Evolutionary conservation across 2,329 filamentous ascomycete genomes (phyloP).

Genomic region (Coniochaeta pulveracea): DNA sequence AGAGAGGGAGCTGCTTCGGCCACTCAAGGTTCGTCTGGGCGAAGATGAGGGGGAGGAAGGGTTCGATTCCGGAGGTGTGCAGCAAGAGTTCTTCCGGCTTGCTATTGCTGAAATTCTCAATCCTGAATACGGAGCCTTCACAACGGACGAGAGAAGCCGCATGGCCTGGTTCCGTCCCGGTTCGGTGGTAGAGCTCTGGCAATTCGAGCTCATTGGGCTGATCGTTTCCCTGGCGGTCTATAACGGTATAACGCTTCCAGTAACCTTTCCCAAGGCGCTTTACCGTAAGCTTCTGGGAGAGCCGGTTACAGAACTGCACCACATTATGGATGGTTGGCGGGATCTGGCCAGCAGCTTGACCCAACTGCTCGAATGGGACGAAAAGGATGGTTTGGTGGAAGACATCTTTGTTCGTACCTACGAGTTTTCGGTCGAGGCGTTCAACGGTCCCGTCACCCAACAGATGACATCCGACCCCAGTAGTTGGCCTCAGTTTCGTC

Average conservation of each 20-base stretch:
- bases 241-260: constrained; percentile 82
- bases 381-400: constrained; percentile 61
- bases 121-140: constrained; percentile 70
- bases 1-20: constrained; percentile 68
- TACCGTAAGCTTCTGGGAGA: constrained; percentile 70
- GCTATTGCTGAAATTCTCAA: constrained; percentile 70
- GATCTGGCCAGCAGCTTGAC: constrained; percentile 65
- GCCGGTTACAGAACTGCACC: constrained; percentile 57
- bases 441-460: constrained; percentile 44
- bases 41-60: constrained; percentile 78
- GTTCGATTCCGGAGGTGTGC: constrained; percentile 86
- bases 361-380: constrained; percentile 64
- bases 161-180: constrained; percentile 84
- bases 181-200: constrained; percentile 74
- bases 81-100: constrained; percentile 90
- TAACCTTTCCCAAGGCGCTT: constrained; percentile 77
- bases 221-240: constrained; percentile 85
- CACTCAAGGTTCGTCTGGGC: constrained; percentile 79
- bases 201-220: constrained; percentile 80
- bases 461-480: constrained; percentile 32
- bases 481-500: constrained; percentile 46
- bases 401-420: constrained; percentile 79
- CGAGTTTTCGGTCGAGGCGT: constrained; percentile 60
- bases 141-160: constrained; percentile 60
- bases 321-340: constrained; percentile 83